phyloP scores from a whole-genome alignment of 768 basidiomycete genomes.

The Agaricus subrufescens region DNA sequence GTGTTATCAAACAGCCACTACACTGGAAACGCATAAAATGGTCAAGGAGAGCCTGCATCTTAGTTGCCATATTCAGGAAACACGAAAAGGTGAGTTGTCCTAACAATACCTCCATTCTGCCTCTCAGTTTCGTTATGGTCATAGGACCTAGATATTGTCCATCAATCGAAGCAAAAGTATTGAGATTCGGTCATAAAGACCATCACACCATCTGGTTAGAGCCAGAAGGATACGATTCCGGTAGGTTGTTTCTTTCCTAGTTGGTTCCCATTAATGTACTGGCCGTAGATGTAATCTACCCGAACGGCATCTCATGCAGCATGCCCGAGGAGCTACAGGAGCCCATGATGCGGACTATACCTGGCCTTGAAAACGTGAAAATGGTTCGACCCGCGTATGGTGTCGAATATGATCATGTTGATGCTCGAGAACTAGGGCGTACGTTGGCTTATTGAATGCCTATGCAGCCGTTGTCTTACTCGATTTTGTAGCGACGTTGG shows the following conservation, averaged over 20 bases:
- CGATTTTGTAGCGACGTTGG: constrained; percentile 58
- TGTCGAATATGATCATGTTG: constrained; percentile 89
- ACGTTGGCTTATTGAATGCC: constrained; percentile 21
- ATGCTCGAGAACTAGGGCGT: constrained; percentile 78
- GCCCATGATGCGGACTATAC: constrained; percentile 77
- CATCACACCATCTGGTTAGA: constrained; percentile 83
- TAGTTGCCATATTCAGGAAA: constrained; percentile 84
- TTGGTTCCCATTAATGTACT: not conserved
- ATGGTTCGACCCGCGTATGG: constrained; percentile 88
- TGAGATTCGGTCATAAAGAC: constrained; percentile 68
- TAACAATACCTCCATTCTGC: not conserved
- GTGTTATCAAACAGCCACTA: constrained; percentile 75
- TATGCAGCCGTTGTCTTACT: not conserved
- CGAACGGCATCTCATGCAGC: constrained; percentile 85
- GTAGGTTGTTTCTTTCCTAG: constrained; percentile 27
- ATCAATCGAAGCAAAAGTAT: constrained; percentile 82
- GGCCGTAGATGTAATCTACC: constrained; percentile 73
- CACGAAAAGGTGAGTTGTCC: constrained; percentile 62
- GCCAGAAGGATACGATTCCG: constrained; percentile 88
- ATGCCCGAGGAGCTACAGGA: constrained; percentile 85
- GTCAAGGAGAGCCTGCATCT: constrained; percentile 71
- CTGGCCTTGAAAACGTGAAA: constrained; percentile 78
- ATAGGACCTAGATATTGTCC: constrained; percentile 90
- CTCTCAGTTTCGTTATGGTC: not conserved
- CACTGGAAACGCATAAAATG: constrained; percentile 66